Conservation (phyloP, 2,329 filamentous ascomycete species). For the Claviceps sp. region DNA sequence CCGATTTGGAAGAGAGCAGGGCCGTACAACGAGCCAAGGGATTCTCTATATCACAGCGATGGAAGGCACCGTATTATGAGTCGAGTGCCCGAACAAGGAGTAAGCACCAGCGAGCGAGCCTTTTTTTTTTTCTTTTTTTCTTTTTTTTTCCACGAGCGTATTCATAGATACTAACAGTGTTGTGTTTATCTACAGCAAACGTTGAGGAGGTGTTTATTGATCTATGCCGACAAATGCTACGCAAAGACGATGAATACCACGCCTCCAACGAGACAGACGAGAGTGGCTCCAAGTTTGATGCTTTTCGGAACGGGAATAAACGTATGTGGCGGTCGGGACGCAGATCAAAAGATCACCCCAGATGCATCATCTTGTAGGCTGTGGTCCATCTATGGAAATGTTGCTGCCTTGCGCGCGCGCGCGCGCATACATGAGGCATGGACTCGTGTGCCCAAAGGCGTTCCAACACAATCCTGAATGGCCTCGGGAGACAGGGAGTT, state of each 20-base stretch:
- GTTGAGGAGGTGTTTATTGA: slow-evolving; percentile 85
- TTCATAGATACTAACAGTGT: neutral
- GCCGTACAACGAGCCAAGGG: slow-evolving; percentile 65
- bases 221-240: slow-evolving; percentile 70
- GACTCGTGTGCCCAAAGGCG: too few relatives aligned
- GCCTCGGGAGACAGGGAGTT: too few relatives aligned
- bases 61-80: slow-evolving; percentile 86
- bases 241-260: slow-evolving; percentile 46
- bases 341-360: slow-evolving; percentile 20
- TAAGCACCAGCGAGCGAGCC: slow-evolving; percentile 16
- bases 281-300: slow-evolving; percentile 27
- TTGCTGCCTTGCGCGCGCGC: too few relatives aligned
- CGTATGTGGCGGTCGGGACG: slow-evolving; percentile 17
- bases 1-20: slow-evolving; percentile 76
- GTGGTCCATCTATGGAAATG: too few relatives aligned
- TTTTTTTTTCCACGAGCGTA: neutral
- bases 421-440: too few relatives aligned
- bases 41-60: slow-evolving; percentile 73
- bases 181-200: slow-evolving; percentile 39
- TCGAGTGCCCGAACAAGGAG: slow-evolving; percentile 66
- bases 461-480: too few relatives aligned
- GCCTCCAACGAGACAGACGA: slow-evolving; percentile 22
- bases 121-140: neutral
- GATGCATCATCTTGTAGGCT: slow-evolving; percentile 27
- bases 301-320: slow-evolving; percentile 15